Conservation (phyloP, 257 asterid species). For the Solanum medicagineum region DNA sequence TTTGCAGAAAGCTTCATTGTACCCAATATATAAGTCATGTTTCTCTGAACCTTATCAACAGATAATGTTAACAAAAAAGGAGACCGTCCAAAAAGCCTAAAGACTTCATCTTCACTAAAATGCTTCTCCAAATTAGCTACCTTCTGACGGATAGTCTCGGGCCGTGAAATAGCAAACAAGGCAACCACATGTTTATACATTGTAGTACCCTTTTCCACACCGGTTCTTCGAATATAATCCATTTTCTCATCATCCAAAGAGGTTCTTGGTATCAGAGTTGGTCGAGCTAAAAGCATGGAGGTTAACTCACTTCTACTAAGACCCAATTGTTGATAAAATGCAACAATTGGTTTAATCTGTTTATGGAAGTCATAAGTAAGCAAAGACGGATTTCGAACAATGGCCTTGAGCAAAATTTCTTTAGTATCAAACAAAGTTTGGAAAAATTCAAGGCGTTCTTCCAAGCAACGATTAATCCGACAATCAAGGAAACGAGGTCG, state of each 20-base stretch:
- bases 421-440: slow-evolving; percentile 40
- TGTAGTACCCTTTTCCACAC: slow-evolving; percentile 41
- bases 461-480: slow-evolving; percentile 24
- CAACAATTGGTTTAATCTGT: slow-evolving; percentile 41
- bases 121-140: slow-evolving; percentile 49
- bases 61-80: slow-evolving; percentile 62
- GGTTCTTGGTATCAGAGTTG: slow-evolving; percentile 63
- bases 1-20: slow-evolving; percentile 52
- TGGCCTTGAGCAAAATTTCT: slow-evolving; percentile 46
- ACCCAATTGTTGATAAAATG: slow-evolving; percentile 49
- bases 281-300: slow-evolving; percentile 50
- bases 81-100: slow-evolving; percentile 45
- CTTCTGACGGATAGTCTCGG: slow-evolving; percentile 59
- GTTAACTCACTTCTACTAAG: slow-evolving; percentile 41
- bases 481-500: slow-evolving; percentile 66
- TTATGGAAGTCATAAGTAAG: slow-evolving; percentile 61
- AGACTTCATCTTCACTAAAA: slow-evolving; percentile 46
- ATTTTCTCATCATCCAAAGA: slow-evolving; percentile 45
- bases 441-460: slow-evolving; percentile 48
- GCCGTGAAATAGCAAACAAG: slow-evolving; percentile 56
- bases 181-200: slow-evolving; percentile 66
- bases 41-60: slow-evolving; percentile 60
- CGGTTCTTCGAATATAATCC: slow-evolving; percentile 44
- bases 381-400: slow-evolving; percentile 66
- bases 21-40: slow-evolving; percentile 60